Evolutionary conservation across 129 eudicot genomes (phyloP).

Genomic region (Ambrosia trifida): DNA sequence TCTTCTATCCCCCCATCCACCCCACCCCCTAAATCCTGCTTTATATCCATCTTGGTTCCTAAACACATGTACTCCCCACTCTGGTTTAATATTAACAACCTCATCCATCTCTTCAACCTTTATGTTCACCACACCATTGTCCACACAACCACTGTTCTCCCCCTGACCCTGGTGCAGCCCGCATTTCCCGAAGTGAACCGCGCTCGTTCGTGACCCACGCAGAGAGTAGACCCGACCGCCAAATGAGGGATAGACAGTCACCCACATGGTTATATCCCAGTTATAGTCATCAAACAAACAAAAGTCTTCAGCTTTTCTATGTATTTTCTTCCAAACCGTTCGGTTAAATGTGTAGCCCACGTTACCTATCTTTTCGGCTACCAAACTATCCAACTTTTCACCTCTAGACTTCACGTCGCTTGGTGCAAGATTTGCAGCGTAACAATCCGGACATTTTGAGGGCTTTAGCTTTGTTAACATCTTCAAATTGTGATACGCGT

Average conservation of each 20-base stretch:
- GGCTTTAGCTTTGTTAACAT: slow-evolving; percentile 57
- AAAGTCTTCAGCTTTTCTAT: slow-evolving; percentile 64
- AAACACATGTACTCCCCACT: slow-evolving; percentile 63
- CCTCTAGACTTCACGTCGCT: slow-evolving; percentile 83
- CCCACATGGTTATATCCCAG: slow-evolving; percentile 99
- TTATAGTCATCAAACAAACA: slow-evolving; percentile 89
- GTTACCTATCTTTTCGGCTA: slow-evolving; percentile 94
- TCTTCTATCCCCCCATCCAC: slow-evolving; percentile 95
- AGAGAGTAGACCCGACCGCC: slow-evolving; percentile 82
- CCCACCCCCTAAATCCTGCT: slow-evolving; percentile 96
- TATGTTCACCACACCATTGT: slow-evolving; percentile 58
- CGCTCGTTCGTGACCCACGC: slow-evolving; percentile 87
- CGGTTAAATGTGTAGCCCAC: slow-evolving; percentile 86
- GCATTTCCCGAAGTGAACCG: slow-evolving; percentile 89
- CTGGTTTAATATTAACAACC: slow-evolving; percentile 49
- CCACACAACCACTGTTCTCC: slow-evolving; percentile 63
- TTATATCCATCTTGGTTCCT: slow-evolving; percentile 70
- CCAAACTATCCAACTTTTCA: slow-evolving; percentile 59
- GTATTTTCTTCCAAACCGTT: slow-evolving; percentile 87
- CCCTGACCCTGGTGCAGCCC: slow-evolving; percentile 96
- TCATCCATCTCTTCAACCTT: slow-evolving; percentile 60
- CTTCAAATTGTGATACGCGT: slow-evolving; percentile 77
- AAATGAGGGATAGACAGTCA: slow-evolving; percentile 84
- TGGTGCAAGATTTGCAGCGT: slow-evolving; percentile 87
- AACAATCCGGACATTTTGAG: slow-evolving; percentile 76